Conservation (phyloP, 23 red algal genomes). For the Gracilaria caudata region DNA sequence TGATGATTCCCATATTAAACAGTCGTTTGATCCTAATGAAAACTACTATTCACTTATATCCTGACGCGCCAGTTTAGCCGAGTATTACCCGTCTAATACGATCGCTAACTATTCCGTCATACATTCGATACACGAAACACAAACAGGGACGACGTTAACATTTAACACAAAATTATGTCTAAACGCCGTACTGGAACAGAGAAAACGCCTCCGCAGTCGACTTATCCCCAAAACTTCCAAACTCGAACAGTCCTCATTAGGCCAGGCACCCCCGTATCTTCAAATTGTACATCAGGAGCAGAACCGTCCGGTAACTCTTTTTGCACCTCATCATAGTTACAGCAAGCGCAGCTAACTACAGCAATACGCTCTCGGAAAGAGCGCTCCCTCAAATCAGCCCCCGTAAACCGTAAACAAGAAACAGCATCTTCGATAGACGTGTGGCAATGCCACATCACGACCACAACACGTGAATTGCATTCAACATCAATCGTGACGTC, state of each 20-base stretch:
- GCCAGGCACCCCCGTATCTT: slow-evolving; percentile 59
- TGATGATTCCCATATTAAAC: slow-evolving; percentile 19
- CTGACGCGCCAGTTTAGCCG: not conserved
- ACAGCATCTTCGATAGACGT: slow-evolving; percentile 50
- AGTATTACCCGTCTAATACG: not conserved
- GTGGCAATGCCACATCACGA: slow-evolving; percentile 81
- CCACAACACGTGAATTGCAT: slow-evolving; percentile 31
- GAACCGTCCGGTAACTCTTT: slow-evolving; percentile 45
- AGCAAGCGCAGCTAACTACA: slow-evolving; percentile 69
- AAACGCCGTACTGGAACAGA: not conserved
- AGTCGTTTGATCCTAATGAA: slow-evolving; percentile 48
- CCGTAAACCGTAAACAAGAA: slow-evolving; percentile 62
- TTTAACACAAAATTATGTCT: not conserved
- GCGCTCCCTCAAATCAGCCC: slow-evolving; percentile 17
- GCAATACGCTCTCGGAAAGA: slow-evolving; percentile 36
- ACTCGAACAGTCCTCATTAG: slow-evolving; percentile 66
- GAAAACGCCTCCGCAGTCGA: too few relatives aligned
- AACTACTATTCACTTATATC: not conserved
- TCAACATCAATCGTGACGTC: slow-evolving; percentile 58
- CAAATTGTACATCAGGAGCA: slow-evolving; percentile 68
- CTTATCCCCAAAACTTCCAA: slow-evolving; percentile 62
- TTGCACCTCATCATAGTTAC: slow-evolving; percentile 73
- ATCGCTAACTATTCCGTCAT: not conserved
- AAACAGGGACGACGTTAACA: not conserved
- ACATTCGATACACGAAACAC: not conserved